Conservation (phyloP, 2,329 filamentous ascomycete genomes). For the Daldinia eschscholtzii region DNA sequence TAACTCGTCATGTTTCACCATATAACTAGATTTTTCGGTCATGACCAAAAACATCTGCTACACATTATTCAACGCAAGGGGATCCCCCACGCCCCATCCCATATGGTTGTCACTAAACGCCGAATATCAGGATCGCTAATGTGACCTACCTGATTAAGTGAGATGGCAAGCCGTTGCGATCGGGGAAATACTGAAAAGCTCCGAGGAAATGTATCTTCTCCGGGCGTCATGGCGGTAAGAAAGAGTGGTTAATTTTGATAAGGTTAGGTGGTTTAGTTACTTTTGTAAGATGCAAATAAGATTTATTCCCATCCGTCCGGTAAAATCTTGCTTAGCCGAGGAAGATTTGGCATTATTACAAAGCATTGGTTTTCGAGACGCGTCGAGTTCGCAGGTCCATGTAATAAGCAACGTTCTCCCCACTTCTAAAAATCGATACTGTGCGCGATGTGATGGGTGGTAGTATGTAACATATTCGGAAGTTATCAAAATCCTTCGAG, state of each 20-base stretch:
- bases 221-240: conserved; percentile 27
- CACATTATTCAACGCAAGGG: conserved; percentile 13
- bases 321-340: neutral
- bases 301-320: neutral
- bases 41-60: neutral
- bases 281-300: neutral
- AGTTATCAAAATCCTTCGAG: too few relatives aligned
- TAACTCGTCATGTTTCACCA: too few relatives aligned
- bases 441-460: too few relatives aligned
- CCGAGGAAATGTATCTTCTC: conserved; percentile 10
- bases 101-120: conserved; percentile 11
- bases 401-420: too few relatives aligned
- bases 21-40: neutral
- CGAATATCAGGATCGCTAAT: conserved; percentile 23
- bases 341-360: neutral
- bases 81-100: neutral
- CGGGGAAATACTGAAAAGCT: conserved; percentile 16
- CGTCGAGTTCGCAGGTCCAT: too few relatives aligned
- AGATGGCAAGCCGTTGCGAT: conserved; percentile 12
- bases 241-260: conserved; percentile 18
- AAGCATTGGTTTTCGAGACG: neutral
- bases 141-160: conserved; percentile 40
- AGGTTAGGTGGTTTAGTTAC: conserved; percentile 1
- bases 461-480: too few relatives aligned
- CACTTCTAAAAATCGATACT: too few relatives aligned